phyloP scores from a whole-genome alignment of 441 rosid genomes.

The Metrosideros polymorpha region DNA sequence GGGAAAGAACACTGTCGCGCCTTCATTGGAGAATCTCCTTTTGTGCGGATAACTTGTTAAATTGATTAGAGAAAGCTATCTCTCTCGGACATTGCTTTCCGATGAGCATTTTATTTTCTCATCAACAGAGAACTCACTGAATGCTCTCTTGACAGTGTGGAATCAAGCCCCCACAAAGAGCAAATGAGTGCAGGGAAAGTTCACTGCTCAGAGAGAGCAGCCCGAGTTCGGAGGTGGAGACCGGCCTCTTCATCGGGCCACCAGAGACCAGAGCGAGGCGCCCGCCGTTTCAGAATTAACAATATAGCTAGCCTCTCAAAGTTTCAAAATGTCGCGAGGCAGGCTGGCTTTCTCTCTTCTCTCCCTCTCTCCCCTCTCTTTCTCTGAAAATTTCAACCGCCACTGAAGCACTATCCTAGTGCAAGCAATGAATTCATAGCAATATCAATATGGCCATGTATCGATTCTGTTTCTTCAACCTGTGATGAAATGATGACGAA shows the following conservation, averaged over 20 bases:
- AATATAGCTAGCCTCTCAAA: neutral
- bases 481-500: neutral
- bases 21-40: neutral
- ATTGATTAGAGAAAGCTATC: neutral
- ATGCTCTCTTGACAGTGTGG: slow-evolving; percentile 16
- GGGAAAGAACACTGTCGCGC: neutral
- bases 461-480: neutral
- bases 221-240: slow-evolving; percentile 77
- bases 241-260: slow-evolving; percentile 36
- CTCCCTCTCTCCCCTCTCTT: neutral
- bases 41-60: neutral
- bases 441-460: neutral
- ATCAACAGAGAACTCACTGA: neutral
- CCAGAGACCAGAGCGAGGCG: neutral
- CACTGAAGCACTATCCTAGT: neutral
- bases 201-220: slow-evolving; percentile 24
- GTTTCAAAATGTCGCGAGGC: neutral
- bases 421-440: neutral
- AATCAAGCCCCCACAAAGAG: slow-evolving; percentile 1
- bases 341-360: neutral
- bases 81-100: neutral
- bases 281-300: neutral
- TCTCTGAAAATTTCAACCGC: neutral
- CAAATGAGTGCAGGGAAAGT: slow-evolving; percentile 7
- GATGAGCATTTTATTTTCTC: neutral